A percentile compares a stretch with the other conserved stretches of the same genome.
Conservation (phyloP, 202 grass and related monocot genomes). For the Hordeum pubiflorum region DNA sequence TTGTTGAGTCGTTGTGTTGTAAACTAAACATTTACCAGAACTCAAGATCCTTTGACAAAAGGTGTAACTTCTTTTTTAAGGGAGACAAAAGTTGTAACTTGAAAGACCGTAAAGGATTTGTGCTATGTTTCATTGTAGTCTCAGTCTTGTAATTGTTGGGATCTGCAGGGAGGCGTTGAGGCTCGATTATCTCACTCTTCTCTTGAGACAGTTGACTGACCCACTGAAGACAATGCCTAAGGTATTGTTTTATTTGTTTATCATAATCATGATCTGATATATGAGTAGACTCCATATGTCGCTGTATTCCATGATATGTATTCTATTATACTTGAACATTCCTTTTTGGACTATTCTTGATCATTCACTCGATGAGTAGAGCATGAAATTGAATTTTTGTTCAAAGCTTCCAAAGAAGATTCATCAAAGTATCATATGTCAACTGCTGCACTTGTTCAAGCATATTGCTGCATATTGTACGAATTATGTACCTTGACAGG, state of each 20-base stretch:
- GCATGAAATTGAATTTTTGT: neutral
- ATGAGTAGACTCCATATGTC: conserved; percentile 12
- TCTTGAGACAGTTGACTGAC: conserved; percentile 63
- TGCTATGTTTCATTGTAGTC: neutral
- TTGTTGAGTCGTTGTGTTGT: neutral
- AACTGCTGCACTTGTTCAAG: neutral
- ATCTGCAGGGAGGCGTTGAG: conserved; percentile 74
- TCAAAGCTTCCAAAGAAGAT: conserved; percentile 2
- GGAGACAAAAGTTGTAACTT: neutral
- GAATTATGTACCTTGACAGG: neutral
- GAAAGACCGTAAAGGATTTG: neutral
- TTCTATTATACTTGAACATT: conserved; percentile 2
- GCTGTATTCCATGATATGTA: neutral
- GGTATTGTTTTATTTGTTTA: conserved; percentile 60
- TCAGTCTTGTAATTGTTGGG: conserved; percentile 22
- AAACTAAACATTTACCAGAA: neutral
- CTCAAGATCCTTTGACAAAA: neutral
- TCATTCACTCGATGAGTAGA: neutral
- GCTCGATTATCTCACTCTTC: conserved; percentile 75
- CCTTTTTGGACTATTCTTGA: neutral
- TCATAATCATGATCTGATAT: conserved; percentile 21
- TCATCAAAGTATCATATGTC: neutral
- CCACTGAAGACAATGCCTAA: conserved; percentile 69
- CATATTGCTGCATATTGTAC: neutral
- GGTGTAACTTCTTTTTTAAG: too few relatives aligned